A percentile compares a stretch with the other conserved stretches of the same genome.
These are phyloP conservation scores for Pichia sp. DNA, from an alignment of 1,139 yeast species.

Conservation along the genomic window DNA sequence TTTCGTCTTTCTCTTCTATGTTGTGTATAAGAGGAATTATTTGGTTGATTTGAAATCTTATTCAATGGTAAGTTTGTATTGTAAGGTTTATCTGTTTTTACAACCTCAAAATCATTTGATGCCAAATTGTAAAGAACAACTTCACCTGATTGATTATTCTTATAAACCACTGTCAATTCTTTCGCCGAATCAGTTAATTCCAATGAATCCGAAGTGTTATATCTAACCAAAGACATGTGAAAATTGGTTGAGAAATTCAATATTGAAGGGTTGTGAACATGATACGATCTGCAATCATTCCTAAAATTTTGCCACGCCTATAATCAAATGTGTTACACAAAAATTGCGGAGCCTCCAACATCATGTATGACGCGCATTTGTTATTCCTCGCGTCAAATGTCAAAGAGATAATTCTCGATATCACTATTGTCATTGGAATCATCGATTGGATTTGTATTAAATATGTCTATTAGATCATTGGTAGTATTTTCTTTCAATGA, in stretches of 20 bases:
- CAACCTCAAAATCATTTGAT: constrained; percentile 9
- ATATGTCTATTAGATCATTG: background rate
- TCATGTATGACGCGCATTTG: background rate
- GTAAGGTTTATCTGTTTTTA: background rate
- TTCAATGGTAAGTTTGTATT: background rate
- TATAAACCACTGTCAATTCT: constrained; percentile 7
- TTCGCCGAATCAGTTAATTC: background rate
- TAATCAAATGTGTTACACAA: too few species aligned
- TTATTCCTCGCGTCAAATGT: constrained; percentile 2
- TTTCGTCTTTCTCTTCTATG: background rate
- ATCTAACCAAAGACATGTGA: constrained; percentile 11
- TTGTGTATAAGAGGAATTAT: background rate
- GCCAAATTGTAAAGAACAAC: constrained; percentile 8
- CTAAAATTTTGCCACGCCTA: background rate
- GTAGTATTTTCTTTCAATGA: background rate
- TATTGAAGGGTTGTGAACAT: too few species aligned
- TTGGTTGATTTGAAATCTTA: background rate
- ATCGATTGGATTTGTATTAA: constrained; percentile 1
- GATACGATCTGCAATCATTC: too few species aligned
- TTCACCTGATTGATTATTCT: constrained; percentile 7
- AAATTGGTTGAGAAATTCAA: too few species aligned
- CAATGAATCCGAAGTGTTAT: constrained; percentile 3
- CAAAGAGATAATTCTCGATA: constrained; percentile 8
- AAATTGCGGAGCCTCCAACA: too few species aligned
- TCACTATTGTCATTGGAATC: constrained; percentile 4